Conservation (phyloP, 345 rosid species). For the Boechera divaricarpa region DNA sequence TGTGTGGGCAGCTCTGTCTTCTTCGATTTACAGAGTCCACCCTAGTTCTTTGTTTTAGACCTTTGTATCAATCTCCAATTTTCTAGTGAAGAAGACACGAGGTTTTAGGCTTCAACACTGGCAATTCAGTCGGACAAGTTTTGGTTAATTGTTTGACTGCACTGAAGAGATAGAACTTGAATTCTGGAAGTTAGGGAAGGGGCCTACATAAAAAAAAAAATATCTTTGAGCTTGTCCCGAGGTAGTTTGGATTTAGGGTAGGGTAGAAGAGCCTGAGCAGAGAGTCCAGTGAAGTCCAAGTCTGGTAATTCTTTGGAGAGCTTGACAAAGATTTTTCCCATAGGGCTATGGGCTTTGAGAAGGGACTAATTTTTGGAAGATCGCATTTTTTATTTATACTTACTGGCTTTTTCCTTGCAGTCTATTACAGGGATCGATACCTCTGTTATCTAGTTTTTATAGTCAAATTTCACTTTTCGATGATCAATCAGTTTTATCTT, state of each 20-base stretch:
- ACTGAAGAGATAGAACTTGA: neutral
- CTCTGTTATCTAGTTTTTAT: neutral
- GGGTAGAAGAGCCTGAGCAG: neutral
- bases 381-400: too few relatives aligned
- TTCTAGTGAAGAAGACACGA: neutral
- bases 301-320: constrained; percentile 13
- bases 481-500: neutral
- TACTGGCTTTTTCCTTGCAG: too few relatives aligned
- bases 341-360: too few relatives aligned
- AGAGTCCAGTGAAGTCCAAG: neutral
- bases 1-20: neutral
- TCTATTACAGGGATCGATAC: too few relatives aligned
- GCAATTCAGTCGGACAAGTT: neutral
- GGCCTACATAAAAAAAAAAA: neutral
- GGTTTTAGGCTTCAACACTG: neutral
- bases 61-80: too few relatives aligned
- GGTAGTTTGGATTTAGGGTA: neutral
- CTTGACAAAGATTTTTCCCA: neutral
- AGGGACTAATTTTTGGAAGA: too few relatives aligned
- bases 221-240: neutral
- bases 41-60: too few relatives aligned
- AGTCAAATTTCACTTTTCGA: neutral
- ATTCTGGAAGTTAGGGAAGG: constrained; percentile 6
- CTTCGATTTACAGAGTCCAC: neutral
- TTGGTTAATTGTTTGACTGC: neutral